Evolutionary conservation across 2,329 filamentous ascomycete genomes (phyloP).

Genomic region (Trichoderma atroviride): DNA sequence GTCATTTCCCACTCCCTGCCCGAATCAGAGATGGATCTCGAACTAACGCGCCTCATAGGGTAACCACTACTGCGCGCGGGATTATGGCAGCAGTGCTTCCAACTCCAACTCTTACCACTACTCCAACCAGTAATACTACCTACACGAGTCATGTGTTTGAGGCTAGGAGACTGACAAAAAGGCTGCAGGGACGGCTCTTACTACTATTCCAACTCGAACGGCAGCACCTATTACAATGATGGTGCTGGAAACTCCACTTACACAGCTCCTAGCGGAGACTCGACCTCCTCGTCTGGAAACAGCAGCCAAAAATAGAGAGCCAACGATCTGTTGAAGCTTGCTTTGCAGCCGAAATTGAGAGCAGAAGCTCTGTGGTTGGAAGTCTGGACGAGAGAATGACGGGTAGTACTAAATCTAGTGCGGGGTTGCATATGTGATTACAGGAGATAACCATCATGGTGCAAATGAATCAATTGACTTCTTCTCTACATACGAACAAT

Average conservation of each 20-base stretch:
- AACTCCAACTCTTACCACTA: conserved; percentile 69
- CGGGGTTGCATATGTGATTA: neutral
- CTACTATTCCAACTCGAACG: conserved; percentile 72
- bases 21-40: neutral
- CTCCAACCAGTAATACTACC: conserved; percentile 58
- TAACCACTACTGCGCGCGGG: conserved; percentile 68
- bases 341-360: neutral
- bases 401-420: neutral
- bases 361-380: no score
- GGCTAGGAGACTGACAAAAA: neutral
- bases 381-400: neutral
- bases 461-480: conserved; percentile 11
- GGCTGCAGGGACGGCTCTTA: conserved; percentile 62
- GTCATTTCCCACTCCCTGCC: conserved; percentile 19
- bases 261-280: conserved; percentile 54
- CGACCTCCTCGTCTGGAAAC: conserved; percentile 16
- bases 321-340: neutral
- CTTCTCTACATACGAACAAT: conserved; percentile 12
- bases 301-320: conserved; percentile 19
- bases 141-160: neutral
- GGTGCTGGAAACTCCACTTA: conserved; percentile 62
- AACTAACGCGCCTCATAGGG: conserved; percentile 50
- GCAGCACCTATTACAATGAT: conserved; percentile 69
- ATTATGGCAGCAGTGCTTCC: conserved; percentile 59
- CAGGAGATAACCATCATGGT: neutral